Base-by-base conservation (phyloP, 495 filamentous ascomycete genomes). In the Penicillium simplicissimum region DNA sequence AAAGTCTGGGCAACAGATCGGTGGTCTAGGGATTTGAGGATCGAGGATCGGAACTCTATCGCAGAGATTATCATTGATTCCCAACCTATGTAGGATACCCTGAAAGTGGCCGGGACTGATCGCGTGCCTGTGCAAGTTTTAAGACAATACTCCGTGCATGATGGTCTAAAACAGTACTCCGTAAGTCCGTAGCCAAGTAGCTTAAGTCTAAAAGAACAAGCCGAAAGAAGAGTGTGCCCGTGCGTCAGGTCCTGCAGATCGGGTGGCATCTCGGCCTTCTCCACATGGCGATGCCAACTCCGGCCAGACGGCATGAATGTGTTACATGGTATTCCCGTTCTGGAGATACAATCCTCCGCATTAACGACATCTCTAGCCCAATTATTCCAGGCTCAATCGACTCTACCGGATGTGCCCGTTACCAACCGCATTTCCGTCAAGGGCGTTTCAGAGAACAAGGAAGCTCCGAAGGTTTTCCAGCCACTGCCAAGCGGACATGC, bases 191-290 rank as follows among this genome's bases (percentile, higher is more conserved):
- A 31, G 28, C 28, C 28, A 31, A 31, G 28, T 31, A 31, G 28
- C 2, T 31, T 4, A 4, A 31, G 28, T 31, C 28, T 31, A 6
- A 31, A 7, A 31, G 28, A 31, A 31, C 28, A 49, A 51, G 8
- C 37, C 15, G 23, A 57, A 62, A 66, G 48, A 66, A 66, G 59
- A 45, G 52, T 57, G 52, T 25, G 64, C 51, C 64, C 64, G 64
- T 66, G 64, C 64, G 53, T 28, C 11, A 9, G 17, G 35, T 8
- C 35, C 36, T 40, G 53, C 53, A 34, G 51, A 53, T 53, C 33
- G 51, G 48, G n/a, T 31, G 17, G 31, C 28, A 21, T 53, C 51
- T 36, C n/a, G 51, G 17, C 51, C 28, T 35, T 36, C 51, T 53
- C 51, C 51, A 53, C 51, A 53, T 37, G 51, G 51, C 34, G 33